These are phyloP conservation scores for Komagataella populi DNA, from an alignment of 805 yeast genomes.

Conservation along the genomic window DNA sequence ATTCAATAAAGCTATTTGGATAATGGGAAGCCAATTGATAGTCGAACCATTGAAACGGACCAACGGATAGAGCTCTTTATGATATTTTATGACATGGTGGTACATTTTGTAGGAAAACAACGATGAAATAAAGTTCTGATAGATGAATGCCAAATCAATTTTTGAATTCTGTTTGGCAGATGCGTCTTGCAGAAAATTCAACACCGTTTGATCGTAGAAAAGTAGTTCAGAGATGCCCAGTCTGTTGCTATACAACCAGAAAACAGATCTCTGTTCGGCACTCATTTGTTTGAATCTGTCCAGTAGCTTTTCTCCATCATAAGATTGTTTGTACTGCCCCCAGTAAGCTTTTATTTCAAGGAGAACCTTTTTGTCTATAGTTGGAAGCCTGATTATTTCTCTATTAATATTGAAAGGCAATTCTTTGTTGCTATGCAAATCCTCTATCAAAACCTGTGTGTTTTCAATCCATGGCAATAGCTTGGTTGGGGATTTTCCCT, in stretches of 20 bases:
- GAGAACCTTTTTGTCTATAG: not conserved
- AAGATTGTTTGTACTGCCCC: not conserved
- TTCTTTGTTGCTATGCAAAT: not conserved
- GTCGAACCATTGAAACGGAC: not conserved
- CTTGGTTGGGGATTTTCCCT: not conserved
- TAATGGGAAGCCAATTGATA: not conserved
- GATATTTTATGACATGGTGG: not conserved
- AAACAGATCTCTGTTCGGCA: not conserved
- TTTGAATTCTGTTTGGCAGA: not conserved
- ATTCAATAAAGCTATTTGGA: not conserved
- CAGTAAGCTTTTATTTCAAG: not conserved
- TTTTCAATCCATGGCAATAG: not conserved
- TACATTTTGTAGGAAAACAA: not conserved
- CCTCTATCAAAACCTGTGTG: not conserved
- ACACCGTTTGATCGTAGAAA: not conserved
- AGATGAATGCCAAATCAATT: not conserved
- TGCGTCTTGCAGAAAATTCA: not conserved
- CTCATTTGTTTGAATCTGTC: not conserved
- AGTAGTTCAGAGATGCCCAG: not conserved
- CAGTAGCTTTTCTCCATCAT: not conserved
- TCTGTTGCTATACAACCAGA: not conserved
- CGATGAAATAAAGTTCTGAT: not conserved
- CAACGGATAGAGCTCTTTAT: not conserved
- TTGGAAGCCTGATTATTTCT: not conserved
- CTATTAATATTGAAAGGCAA: not conserved